Evolutionary conservation across 2,329 filamentous ascomycete species (phyloP).

Genomic region (Cercospora sp.): DNA sequence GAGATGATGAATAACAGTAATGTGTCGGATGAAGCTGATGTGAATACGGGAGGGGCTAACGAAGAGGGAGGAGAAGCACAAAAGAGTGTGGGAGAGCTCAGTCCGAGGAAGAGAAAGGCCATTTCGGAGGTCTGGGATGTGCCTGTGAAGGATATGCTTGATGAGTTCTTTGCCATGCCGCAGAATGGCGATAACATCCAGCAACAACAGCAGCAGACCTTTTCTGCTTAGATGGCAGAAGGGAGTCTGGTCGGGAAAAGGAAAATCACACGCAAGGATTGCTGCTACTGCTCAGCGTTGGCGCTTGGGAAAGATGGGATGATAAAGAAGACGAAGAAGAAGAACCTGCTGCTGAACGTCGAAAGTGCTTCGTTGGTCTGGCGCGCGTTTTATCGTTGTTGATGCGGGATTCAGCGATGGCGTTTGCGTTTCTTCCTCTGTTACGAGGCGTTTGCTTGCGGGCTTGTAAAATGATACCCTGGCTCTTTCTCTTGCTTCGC

Average conservation of each 20-base stretch:
- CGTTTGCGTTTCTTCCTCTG: neutral
- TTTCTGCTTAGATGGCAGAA: neutral
- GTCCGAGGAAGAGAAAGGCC: constrained; percentile 27
- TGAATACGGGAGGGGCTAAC: constrained; percentile 15
- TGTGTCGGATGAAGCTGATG: constrained; percentile 17
- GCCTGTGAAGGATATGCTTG: constrained; percentile 18
- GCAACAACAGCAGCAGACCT: neutral
- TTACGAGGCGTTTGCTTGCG: neutral
- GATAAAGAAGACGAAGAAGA: neutral
- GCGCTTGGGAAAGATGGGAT: neutral
- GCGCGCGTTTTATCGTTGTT: neutral
- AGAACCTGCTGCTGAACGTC: neutral
- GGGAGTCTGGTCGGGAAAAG: neutral
- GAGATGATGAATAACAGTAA: constrained; percentile 25
- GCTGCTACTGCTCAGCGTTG: neutral
- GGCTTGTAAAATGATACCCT: neutral
- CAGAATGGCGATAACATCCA: neutral
- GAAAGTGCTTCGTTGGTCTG: constrained; percentile 1
- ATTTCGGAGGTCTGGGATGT: constrained; percentile 19
- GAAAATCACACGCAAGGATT: neutral
- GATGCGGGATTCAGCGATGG: neutral
- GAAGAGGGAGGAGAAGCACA: constrained; percentile 3
- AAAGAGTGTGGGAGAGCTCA: neutral
- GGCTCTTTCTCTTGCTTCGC: neutral
- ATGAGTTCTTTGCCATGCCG: constrained; percentile 4